Percentiles rank a stretch among this genome's conserved stretches.
phyloP scores from a whole-genome alignment of 169 alveolate genomes.

The Eimeria necatrix region DNA sequence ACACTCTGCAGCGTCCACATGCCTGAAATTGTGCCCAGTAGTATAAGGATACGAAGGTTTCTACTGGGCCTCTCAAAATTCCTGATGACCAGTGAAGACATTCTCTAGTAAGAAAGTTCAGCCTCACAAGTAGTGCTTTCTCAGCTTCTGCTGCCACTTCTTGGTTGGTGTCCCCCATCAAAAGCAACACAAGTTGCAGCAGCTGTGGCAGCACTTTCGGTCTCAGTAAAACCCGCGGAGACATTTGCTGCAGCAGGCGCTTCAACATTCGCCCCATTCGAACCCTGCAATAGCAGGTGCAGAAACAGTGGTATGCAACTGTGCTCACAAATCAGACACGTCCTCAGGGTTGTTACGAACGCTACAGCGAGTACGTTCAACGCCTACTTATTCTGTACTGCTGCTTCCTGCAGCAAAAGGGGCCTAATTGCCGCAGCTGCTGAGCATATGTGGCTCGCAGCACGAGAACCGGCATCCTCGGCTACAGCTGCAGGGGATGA shows the following conservation, averaged over 20 bases:
- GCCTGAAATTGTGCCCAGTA: not conserved
- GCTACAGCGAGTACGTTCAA: not conserved
- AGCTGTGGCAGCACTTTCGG: conserved; percentile 49
- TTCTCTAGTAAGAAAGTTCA: not conserved
- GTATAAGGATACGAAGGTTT: no score
- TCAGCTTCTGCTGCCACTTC: conserved; percentile 47
- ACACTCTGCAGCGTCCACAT: conserved; percentile 39
- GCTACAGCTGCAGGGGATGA: conserved; percentile 42
- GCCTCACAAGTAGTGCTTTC: conserved; percentile 43
- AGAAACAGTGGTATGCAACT: not conserved
- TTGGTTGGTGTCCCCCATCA: conserved; percentile 54
- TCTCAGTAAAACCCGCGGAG: conserved; percentile 64
- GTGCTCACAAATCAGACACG: not conserved
- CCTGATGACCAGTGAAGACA: no score
- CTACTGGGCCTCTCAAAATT: no score
- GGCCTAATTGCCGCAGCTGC: conserved; percentile 63
- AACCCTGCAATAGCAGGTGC: not conserved
- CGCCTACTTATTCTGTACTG: conserved; percentile 45
- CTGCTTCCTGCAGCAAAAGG: conserved; percentile 40
- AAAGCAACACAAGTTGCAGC: conserved; percentile 62
- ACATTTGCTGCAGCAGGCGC: conserved; percentile 55
- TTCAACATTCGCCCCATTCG: conserved; percentile 13
- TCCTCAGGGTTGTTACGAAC: not conserved
- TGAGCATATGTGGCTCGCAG: conserved; percentile 36
- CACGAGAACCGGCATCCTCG: conserved; percentile 32